Evolutionary conservation across 768 basidiomycete genomes (phyloP).

Genomic region (Mycena venus): DNA sequence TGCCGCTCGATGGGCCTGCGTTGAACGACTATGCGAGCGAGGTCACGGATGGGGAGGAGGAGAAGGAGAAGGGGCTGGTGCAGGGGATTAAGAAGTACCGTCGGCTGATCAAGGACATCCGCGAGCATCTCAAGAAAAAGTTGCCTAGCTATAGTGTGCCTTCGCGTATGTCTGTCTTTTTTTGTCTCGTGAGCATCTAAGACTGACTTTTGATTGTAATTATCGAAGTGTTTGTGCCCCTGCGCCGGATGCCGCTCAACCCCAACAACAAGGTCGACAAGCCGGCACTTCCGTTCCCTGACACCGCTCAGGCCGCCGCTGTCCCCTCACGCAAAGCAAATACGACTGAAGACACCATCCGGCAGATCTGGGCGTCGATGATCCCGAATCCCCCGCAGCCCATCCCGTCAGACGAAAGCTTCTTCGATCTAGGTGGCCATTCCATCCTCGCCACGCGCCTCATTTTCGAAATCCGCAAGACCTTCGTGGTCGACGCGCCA

Average conservation of each 20-base stretch:
- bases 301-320: constrained; percentile 80
- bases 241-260: constrained; percentile 96
- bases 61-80: constrained; percentile 71
- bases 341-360: constrained; percentile 85
- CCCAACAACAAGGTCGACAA: constrained; percentile 99
- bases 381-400: constrained; percentile 83
- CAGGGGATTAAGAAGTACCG: constrained; percentile 89
- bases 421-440: constrained; percentile 98
- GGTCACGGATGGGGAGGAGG: constrained; percentile 66
- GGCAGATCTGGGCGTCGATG: constrained; percentile 86
- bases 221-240: constrained; percentile 91
- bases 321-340: constrained; percentile 62
- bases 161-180: constrained; percentile 75
- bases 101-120: constrained; percentile 90
- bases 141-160: constrained; percentile 96
- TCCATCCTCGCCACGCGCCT: constrained; percentile 98
- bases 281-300: constrained; percentile 97
- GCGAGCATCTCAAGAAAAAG: constrained; percentile 97
- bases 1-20: constrained; percentile 80
- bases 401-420: constrained; percentile 91
- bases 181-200: background rate
- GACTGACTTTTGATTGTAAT: constrained; percentile 1
- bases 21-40: constrained; percentile 83
- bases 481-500: constrained; percentile 91
- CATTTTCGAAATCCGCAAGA: constrained; percentile 96